phyloP scores from a whole-genome alignment of 805 yeast species.

The Cephaloascus fragrans region DNA sequence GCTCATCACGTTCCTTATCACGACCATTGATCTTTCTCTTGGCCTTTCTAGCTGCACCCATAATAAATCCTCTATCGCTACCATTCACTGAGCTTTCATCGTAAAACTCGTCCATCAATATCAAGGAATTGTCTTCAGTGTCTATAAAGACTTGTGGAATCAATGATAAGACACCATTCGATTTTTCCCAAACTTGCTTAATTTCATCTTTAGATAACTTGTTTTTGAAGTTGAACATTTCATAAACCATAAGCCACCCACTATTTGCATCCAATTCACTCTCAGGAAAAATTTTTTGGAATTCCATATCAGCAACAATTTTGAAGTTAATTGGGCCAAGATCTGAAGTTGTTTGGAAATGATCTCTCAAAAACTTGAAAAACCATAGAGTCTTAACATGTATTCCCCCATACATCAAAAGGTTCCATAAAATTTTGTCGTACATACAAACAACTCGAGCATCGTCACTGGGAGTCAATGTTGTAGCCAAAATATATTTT shows the following conservation, averaged over 20 bases:
- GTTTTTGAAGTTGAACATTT: conserved; percentile 3
- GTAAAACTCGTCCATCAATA: conserved; percentile 11
- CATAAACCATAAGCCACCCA: conserved; percentile 7
- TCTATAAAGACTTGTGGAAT: conserved; percentile 13
- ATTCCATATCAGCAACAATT: no score
- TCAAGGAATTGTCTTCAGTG: conserved; percentile 5
- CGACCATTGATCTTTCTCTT: conserved; percentile 10
- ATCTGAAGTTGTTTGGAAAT: conserved; percentile 12
- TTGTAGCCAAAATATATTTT: conserved; percentile 23
- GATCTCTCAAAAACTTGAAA: conserved; percentile 24
- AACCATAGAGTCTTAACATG: conserved; percentile 32
- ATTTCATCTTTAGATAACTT: not conserved
- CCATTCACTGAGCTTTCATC: conserved; percentile 8
- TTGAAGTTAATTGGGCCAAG: conserved; percentile 10
- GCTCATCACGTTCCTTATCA: no score
- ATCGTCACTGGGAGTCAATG: conserved; percentile 24
- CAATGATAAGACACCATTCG: conserved; percentile 7
- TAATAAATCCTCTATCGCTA: conserved; percentile 7
- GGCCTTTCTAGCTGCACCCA: conserved; percentile 7
- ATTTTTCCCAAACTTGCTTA: conserved; percentile 8
- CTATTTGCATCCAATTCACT: conserved; percentile 9
- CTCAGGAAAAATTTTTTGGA: no score
- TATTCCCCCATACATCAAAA: conserved; percentile 33
- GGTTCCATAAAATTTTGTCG: conserved; percentile 29
- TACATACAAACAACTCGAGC: conserved; percentile 19